Percentiles rank a stretch among this genome's conserved stretches.
These are phyloP conservation scores for Claviceps pazoutovae DNA, from an alignment of 2,329 filamentous ascomycete genomes.

Conservation along the genomic window DNA sequence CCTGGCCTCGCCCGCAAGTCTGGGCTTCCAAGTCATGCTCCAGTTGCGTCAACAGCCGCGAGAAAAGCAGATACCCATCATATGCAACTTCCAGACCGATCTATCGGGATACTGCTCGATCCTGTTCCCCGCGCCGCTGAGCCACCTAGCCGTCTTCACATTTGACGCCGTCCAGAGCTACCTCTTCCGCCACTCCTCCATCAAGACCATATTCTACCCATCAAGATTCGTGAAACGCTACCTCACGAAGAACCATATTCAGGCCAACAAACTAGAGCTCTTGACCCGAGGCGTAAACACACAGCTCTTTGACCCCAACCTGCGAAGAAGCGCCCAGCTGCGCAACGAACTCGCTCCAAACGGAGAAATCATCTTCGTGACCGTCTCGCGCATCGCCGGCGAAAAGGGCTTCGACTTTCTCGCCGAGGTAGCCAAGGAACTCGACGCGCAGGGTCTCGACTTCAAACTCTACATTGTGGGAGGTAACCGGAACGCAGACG, in stretches of 20 bases:
- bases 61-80: slow-evolving; percentile 40
- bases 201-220: slow-evolving; percentile 57
- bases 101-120: slow-evolving; percentile 55
- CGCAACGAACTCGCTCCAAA: slow-evolving; percentile 42
- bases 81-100: slow-evolving; percentile 62
- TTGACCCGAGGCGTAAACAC: slow-evolving; percentile 54
- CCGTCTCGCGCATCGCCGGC: slow-evolving; percentile 51
- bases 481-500: slow-evolving; percentile 49
- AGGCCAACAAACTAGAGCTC: slow-evolving; percentile 40
- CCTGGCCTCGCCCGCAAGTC: slow-evolving; percentile 52
- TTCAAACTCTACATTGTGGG: slow-evolving; percentile 57
- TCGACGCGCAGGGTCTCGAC: slow-evolving; percentile 39
- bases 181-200: slow-evolving; percentile 45
- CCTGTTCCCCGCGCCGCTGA: slow-evolving; percentile 50
- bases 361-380: slow-evolving; percentile 50
- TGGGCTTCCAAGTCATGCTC: slow-evolving; percentile 59
- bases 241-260: slow-evolving; percentile 42
- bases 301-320: slow-evolving; percentile 41
- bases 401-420: slow-evolving; percentile 61
- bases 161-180: slow-evolving; percentile 52
- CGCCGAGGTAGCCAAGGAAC: slow-evolving; percentile 36
- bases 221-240: slow-evolving; percentile 49
- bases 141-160: slow-evolving; percentile 45
- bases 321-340: slow-evolving; percentile 33
- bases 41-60: slow-evolving; percentile 46